Percentiles rank a stretch among this genome's conserved stretches.
Evolutionary conservation across 2,329 filamentous ascomycete genomes (phyloP).

Genomic region (Cladophialophora psammophila): DNA sequence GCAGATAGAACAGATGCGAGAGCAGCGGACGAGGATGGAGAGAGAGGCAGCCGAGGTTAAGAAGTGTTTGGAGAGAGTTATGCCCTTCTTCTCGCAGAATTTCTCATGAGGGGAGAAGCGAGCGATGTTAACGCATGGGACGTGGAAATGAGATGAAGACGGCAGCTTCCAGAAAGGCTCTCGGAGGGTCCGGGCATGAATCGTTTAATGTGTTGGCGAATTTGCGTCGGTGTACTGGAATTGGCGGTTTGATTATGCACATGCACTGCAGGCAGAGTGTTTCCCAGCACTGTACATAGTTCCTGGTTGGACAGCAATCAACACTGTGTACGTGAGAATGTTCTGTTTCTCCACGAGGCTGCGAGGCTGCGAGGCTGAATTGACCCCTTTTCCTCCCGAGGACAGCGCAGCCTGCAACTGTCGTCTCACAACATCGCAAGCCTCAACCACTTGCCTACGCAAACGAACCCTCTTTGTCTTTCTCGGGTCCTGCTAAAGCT

Average conservation of each 20-base stretch:
- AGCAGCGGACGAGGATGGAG: slow-evolving; percentile 82
- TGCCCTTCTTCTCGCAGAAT: slow-evolving; percentile 60
- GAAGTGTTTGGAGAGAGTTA: slow-evolving; percentile 81
- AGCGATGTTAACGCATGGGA: neutral
- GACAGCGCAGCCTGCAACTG: neutral
- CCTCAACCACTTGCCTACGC: neutral
- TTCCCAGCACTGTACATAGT: neutral
- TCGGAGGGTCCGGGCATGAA: neutral
- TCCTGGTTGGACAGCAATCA: slow-evolving; percentile 1
- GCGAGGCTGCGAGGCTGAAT: neutral
- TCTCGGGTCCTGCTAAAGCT: neutral
- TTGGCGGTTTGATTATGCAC: neutral
- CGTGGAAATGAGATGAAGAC: neutral
- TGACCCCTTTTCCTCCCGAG: neutral
- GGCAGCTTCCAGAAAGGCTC: neutral
- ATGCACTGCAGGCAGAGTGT: slow-evolving; percentile 1
- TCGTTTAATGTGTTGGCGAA: slow-evolving; percentile 4
- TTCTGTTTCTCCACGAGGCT: neutral
- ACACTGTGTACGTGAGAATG: neutral
- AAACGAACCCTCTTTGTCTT: neutral
- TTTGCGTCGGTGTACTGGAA: neutral
- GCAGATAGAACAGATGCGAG: slow-evolving; percentile 84
- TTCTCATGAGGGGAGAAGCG: slow-evolving; percentile 30
- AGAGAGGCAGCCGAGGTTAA: slow-evolving; percentile 90
- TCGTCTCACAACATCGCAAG: neutral